These are phyloP conservation scores for Mortierella sp. DNA, from an alignment of 371 early-diverging fungal species.

Conservation along the genomic window DNA sequence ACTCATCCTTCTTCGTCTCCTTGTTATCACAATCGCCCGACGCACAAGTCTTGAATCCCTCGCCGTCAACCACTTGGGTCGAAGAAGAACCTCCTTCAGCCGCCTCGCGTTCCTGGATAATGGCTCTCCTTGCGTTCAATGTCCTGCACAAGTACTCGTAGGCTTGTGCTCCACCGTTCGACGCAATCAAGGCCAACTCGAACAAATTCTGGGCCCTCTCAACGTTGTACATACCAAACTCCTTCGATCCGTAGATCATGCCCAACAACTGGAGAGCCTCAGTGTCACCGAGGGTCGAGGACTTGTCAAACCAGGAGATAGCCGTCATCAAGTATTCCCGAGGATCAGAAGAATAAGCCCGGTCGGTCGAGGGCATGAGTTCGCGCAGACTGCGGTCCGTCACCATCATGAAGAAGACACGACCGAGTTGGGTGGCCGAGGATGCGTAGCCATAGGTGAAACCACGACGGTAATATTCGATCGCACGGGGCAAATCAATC, in stretches of 20 bases:
- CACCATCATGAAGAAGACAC: constrained; percentile 34
- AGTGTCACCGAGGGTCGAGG: constrained; percentile 64
- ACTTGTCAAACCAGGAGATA: constrained; percentile 67
- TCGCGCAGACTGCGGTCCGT: constrained; percentile 32
- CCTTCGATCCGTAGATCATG: constrained; percentile 69
- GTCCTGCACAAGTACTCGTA: constrained; percentile 65
- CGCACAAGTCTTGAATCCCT: constrained; percentile 60
- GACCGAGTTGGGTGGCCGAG: constrained; percentile 59
- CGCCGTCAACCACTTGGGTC: constrained; percentile 58
- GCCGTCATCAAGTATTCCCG: constrained; percentile 67
- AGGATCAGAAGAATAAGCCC: constrained; percentile 51
- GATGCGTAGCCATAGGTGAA: constrained; percentile 67
- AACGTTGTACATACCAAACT: constrained; percentile 69
- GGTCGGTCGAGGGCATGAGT: constrained; percentile 21
- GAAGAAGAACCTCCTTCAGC: constrained; percentile 57
- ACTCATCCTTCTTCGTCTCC: constrained; percentile 64
- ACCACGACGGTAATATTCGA: constrained; percentile 63
- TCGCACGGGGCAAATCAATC: constrained; percentile 56
- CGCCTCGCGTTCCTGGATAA: constrained; percentile 55
- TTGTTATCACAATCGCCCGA: constrained; percentile 60
- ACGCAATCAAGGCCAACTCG: constrained; percentile 64
- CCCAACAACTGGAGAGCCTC: constrained; percentile 70
- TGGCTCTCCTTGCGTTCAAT: constrained; percentile 64
- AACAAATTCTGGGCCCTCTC: constrained; percentile 70
- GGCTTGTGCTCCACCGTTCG: constrained; percentile 63